Evolutionary conservation across 2,329 filamentous ascomycete species (phyloP).

Genomic region (Pseudocercospora vitis): DNA sequence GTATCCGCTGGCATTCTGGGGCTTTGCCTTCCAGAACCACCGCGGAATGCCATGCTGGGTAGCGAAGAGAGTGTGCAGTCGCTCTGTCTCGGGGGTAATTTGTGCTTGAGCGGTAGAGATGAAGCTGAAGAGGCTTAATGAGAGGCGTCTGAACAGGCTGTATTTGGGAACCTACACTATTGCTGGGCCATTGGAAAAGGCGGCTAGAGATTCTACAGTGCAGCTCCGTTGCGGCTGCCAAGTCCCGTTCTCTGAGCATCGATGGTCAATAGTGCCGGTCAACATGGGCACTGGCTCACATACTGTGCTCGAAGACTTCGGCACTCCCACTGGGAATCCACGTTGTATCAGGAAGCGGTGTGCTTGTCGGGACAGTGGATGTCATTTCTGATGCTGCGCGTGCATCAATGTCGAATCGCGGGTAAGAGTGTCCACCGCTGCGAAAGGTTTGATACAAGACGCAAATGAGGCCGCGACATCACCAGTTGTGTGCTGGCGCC

Average conservation of each 20-base stretch:
- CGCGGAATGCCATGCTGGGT: not conserved
- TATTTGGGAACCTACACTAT: not conserved
- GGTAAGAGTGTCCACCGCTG: not conserved
- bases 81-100: not conserved
- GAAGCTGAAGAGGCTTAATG: not conserved
- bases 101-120: not conserved
- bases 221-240: not conserved
- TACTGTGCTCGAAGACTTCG: not conserved
- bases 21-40: constrained; percentile 19
- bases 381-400: not conserved
- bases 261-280: not conserved
- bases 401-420: not conserved
- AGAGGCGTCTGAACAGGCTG: not conserved
- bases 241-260: not conserved
- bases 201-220: not conserved
- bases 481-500: not conserved
- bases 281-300: not conserved
- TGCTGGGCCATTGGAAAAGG: not conserved
- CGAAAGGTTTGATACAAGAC: not conserved
- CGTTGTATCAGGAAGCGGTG: not conserved
- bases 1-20: constrained; percentile 17
- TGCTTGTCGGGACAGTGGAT: not conserved
- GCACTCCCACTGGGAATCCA: not conserved
- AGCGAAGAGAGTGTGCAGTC: not conserved
- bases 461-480: not conserved